Conservation (phyloP, 2,329 filamentous ascomycete genomes). For the Tricladium varicosporioides region DNA sequence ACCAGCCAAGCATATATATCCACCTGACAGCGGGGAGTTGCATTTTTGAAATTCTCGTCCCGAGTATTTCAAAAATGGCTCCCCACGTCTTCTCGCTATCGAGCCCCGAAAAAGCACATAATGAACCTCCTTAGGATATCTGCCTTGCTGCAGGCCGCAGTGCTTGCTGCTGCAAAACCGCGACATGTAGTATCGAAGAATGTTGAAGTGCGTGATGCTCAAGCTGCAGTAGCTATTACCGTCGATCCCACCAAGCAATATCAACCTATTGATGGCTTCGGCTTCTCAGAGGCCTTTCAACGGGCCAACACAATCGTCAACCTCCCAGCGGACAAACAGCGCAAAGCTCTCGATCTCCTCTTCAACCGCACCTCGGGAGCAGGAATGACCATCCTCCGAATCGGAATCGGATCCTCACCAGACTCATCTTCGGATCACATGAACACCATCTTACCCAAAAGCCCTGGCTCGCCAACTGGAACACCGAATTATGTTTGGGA, state of each 20-base stretch:
- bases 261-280: constrained; percentile 47
- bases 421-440: constrained; percentile 15
- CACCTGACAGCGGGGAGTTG: neutral
- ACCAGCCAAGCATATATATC: neutral
- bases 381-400: constrained; percentile 50
- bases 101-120: neutral
- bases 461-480: constrained; percentile 41
- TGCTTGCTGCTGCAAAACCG: neutral
- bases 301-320: constrained; percentile 41
- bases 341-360: constrained; percentile 43
- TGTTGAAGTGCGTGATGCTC: neutral
- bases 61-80: neutral
- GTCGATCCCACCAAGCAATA: constrained; percentile 24
- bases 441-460: constrained; percentile 44
- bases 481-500: constrained; percentile 46
- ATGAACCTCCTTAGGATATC: neutral
- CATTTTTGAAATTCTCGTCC: neutral
- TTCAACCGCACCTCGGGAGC: constrained; percentile 46
- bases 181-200: neutral
- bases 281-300: constrained; percentile 47
- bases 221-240: constrained; percentile 16
- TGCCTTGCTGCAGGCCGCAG: neutral
- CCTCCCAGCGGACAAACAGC: constrained; percentile 32
- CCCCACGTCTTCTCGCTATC: neutral
- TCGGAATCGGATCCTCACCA: constrained; percentile 43